Conservation (phyloP, 257 asterid species). For the Linaria vulgaris region DNA sequence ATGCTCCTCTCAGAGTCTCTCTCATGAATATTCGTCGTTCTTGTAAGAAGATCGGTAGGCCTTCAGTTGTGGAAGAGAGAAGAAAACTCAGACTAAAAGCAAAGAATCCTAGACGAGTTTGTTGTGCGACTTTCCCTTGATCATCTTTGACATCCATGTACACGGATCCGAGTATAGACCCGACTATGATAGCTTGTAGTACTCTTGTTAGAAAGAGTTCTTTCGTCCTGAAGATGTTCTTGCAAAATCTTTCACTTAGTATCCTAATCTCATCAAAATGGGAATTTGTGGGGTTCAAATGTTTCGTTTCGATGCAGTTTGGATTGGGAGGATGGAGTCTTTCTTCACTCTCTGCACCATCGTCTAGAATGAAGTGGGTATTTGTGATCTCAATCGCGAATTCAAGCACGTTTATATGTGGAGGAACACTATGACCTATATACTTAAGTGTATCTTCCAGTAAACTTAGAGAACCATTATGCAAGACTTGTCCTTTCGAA, state of each 20-base stretch:
- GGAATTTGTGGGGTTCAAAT: slow-evolving; percentile 42
- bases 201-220: slow-evolving; percentile 70
- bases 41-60: slow-evolving; percentile 75
- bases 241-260: slow-evolving; percentile 59
- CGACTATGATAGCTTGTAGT: slow-evolving; percentile 57
- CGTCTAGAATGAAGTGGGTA: slow-evolving; percentile 19
- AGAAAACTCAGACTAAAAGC: slow-evolving; percentile 77
- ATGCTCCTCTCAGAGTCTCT: slow-evolving; percentile 76
- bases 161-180: slow-evolving; percentile 63
- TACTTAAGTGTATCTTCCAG: slow-evolving; percentile 49
- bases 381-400: slow-evolving; percentile 60
- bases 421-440: slow-evolving; percentile 52
- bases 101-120: slow-evolving; percentile 74
- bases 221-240: slow-evolving; percentile 70
- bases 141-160: slow-evolving; percentile 59
- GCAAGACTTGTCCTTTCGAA: slow-evolving; percentile 55
- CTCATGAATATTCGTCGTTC: slow-evolving; percentile 68
- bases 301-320: slow-evolving; percentile 2
- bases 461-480: slow-evolving; percentile 50
- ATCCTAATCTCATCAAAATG: slow-evolving; percentile 44
- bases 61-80: slow-evolving; percentile 78
- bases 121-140: slow-evolving; percentile 37
- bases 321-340: slow-evolving; percentile 9
- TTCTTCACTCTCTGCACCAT: background rate
- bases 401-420: slow-evolving; percentile 72